Conservation (phyloP, 768 basidiomycete species). For the Suillus sp. region DNA sequence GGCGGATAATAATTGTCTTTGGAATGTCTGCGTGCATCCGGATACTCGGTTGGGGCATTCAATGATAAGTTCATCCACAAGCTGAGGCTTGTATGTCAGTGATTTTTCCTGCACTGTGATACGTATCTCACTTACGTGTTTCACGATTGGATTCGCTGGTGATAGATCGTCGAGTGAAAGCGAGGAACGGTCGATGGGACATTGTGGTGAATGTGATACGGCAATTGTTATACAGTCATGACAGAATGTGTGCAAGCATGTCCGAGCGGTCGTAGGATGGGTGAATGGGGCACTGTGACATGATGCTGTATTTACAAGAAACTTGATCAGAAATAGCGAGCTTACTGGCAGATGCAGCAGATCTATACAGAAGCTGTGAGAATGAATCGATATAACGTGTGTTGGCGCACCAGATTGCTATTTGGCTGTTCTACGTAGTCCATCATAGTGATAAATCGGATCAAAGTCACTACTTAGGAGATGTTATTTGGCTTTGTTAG, state of each 20-base stretch:
- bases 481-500: background rate
- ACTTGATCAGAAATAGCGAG: background rate
- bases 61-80: slow-evolving; percentile 81
- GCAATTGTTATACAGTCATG: slow-evolving; percentile 76
- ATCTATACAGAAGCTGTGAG: background rate
- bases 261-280: slow-evolving; percentile 71
- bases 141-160: slow-evolving; percentile 74
- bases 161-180: slow-evolving; percentile 58
- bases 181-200: slow-evolving; percentile 82
- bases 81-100: slow-evolving; percentile 41
- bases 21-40: slow-evolving; percentile 65
- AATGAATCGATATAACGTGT: background rate
- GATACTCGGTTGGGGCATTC: slow-evolving; percentile 62
- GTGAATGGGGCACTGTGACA: slow-evolving; percentile 64
- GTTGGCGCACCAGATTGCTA: background rate
- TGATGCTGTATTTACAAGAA: slow-evolving; percentile 9
- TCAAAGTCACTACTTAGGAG: background rate
- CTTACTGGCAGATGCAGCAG: slow-evolving; percentile 4
- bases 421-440: slow-evolving; percentile 3
- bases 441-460: background rate
- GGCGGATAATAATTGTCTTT: slow-evolving; percentile 63
- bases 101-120: slow-evolving; percentile 10
- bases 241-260: slow-evolving; percentile 84
- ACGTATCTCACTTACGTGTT: slow-evolving; percentile 43
- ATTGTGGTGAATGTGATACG: slow-evolving; percentile 69